Base-by-base conservation (phyloP, 768 basidiomycete genomes). In the Boletus tomentosulus region DNA sequence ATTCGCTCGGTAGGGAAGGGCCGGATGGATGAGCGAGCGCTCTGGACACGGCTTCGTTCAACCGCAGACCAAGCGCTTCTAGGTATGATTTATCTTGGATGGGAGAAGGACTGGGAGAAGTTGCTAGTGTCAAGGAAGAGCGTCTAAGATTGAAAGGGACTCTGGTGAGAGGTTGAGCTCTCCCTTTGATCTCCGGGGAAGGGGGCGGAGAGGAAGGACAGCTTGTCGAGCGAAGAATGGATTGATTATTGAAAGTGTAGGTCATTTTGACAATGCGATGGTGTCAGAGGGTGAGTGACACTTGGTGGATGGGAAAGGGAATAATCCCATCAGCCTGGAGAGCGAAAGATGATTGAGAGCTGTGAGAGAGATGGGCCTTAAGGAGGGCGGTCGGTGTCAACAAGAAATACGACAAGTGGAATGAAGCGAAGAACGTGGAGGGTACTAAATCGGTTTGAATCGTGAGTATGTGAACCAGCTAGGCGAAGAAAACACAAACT, bases 41-140 rank as follows among this genome's bases (percentile, higher is more conserved):
- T 70, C 81, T 88, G 51, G 87, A 86, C 13, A 89, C 87, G 0
- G 86, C 88, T 68, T 92, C 90, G 63, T 85, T 89, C 43, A 92
- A 74, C 65, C 86, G 89, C 51, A 90, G 74, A 60, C 84, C 78
- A 43, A 92, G 79, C 54, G 83, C 80, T 65, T 90, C 86, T 50
- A 91, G 75, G 70, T 90, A 92, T 12, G 87, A 87, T 52, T 86
- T 87, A 67, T 91, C 89, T 59, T 89, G 89, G 30, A 85, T 71
- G 31, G 85, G 78, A 8, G 80, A 65, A 3, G 75, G 63, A 45
- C 61, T 62, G 1, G 72, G 58, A 4, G 74, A 63, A 15, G 70
- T 57, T 5, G 72, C 60, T 16, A 59, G 58, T 0, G 77, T 69
- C 30, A 64, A 52, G 13, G 83, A 74, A 3, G 85, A 75, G 33